phyloP scores from a whole-genome alignment of 306 rosid genomes.

The Vigna radiata region DNA sequence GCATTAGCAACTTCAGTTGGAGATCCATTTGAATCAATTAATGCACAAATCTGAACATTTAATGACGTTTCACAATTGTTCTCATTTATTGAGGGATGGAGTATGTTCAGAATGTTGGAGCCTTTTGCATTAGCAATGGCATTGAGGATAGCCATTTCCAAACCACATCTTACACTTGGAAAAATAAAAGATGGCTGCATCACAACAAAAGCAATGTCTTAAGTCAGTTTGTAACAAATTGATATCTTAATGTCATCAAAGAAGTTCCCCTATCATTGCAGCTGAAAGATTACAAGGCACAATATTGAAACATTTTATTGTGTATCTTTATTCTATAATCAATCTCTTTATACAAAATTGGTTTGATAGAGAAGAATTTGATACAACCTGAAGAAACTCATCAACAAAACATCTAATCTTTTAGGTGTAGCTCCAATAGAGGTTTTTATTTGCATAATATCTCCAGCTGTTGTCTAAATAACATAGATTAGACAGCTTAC shows the following conservation, averaged over 20 bases:
- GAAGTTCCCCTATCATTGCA: conserved; percentile 11
- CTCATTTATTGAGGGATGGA: conserved; percentile 55
- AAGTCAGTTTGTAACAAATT: conserved; percentile 10
- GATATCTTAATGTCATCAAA: conserved; percentile 25
- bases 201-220: conserved; percentile 28
- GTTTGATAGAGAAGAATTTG: background rate
- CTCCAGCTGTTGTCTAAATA: conserved; percentile 16
- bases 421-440: conserved; percentile 6
- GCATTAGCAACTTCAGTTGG: conserved; percentile 77
- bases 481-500: conserved; percentile 57
- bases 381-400: conserved; percentile 2
- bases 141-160: conserved; percentile 97
- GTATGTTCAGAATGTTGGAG: conserved; percentile 64
- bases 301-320: background rate
- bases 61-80: conserved; percentile 45
- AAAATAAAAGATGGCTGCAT: conserved; percentile 81
- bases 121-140: conserved; percentile 73
- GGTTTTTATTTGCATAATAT: conserved; percentile 17
- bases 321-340: conserved; percentile 1
- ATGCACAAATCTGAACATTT: conserved; percentile 78
- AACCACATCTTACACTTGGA: conserved; percentile 98
- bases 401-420: conserved; percentile 13
- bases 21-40: conserved; percentile 71
- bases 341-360: background rate
- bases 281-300: conserved; percentile 15